Evolutionary conservation across 208 protist species (phyloP), one percentile per base, ranked within the genome.

Genomic region (Balamuthia mandrillaris): DNA sequence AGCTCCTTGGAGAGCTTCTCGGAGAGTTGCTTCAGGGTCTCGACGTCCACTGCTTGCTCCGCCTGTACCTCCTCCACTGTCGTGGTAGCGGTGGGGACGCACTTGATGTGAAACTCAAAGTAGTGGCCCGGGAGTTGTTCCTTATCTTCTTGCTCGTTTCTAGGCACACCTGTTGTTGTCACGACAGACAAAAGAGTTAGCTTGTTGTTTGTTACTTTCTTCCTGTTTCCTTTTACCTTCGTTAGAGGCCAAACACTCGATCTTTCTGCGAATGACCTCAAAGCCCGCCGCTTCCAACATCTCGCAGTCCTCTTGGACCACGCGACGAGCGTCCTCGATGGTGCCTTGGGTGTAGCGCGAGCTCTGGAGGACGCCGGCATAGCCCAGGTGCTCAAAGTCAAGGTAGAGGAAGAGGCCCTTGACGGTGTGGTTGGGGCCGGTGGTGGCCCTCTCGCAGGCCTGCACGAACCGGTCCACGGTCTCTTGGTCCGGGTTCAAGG

Each of bases 31-130:
- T 42, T 35, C 0, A 72, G 63, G 24, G n/a, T 14, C 63, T 72
- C 63, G 39, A 51, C 63, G 39, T 72, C 63, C 39, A 51, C 63
- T 42, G 63, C 63, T 21, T 51, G 37, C 10, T 35, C 49, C 7
- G 63, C 63, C 37, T 72, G 63, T n/a, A n/a, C n/a, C n/a, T n/a
- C n/a, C n/a, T n/a, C n/a, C n/a, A n/a, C n/a, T n/a, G n/a, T n/a
- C n/a, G n/a, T n/a, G n/a, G n/a, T n/a, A n/a, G n/a, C n/a, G n/a
- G n/a, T n/a, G n/a, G n/a, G n/a, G n/a, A n/a, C n/a, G n/a, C n/a
- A n/a, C n/a, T 49, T 35, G 21, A 72, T 72, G 63, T 72, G 63
- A 29, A 35, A 72, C 63, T 72, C 63, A 24, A 72, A 72, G 63
- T 72, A 72, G 63, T 72, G 63, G 21, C 49, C 35, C 2, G 63